Evolutionary conservation across 345 rosid species (phyloP).

Genomic region (Syzygium jambos): DNA sequence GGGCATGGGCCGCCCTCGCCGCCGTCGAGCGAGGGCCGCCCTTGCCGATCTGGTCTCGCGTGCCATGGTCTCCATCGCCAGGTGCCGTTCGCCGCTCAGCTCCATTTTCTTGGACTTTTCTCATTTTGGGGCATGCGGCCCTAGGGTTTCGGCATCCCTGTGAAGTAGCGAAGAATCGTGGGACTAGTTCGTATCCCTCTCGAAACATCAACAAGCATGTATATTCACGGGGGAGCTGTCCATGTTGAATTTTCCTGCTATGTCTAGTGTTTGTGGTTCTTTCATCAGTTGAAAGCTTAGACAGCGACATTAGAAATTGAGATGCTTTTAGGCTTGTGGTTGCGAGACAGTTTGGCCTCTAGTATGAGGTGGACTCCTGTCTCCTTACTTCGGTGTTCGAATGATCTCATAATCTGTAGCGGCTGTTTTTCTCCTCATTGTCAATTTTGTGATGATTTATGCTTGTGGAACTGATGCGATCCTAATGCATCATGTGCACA

Average conservation of each 20-base stretch:
- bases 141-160: background rate
- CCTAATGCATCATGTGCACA: constrained; percentile 6
- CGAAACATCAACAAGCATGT: background rate
- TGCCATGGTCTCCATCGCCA: constrained; percentile 93
- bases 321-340: background rate
- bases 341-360: background rate
- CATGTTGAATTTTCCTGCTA: background rate
- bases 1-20: no score
- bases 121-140: background rate
- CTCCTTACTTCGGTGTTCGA: background rate
- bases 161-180: background rate
- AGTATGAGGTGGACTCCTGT: background rate
- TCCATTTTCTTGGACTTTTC: background rate
- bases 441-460: background rate
- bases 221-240: background rate
- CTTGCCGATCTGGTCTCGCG: constrained; percentile 18
- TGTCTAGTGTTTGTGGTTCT: background rate
- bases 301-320: background rate
- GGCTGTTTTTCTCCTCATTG: background rate
- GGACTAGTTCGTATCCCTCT: background rate
- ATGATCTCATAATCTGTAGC: background rate
- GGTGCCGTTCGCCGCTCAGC: constrained; percentile 19
- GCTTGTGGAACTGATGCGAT: background rate
- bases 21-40: no score
- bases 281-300: background rate